A percentile compares a stretch with the other conserved stretches of the same genome.
These are phyloP conservation scores for Globisporangium irregulare DNA, from an alignment of 352 stramenopile species.

Conservation along the genomic window DNA sequence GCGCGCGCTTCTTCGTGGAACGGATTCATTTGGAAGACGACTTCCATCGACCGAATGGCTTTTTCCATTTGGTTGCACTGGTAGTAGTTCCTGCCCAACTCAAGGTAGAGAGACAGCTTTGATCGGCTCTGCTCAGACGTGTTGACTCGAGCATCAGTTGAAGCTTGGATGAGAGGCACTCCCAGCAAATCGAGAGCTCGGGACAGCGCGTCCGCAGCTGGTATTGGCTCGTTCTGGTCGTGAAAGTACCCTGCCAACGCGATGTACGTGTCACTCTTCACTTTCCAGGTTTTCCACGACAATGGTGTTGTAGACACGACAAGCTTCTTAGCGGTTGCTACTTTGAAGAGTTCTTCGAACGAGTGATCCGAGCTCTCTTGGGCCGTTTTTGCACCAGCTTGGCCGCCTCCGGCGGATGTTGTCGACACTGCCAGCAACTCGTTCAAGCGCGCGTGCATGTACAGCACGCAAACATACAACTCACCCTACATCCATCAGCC, in stretches of 20 bases:
- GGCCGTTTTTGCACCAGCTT: conserved; percentile 17
- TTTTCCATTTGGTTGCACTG: conserved; percentile 78
- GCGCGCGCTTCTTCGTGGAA: conserved; percentile 54
- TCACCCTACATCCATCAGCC: conserved; percentile 21
- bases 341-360: conserved; percentile 50
- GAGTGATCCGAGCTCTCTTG: conserved; percentile 34
- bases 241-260: conserved; percentile 51
- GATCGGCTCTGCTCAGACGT: conserved; percentile 21
- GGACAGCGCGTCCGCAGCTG: conserved; percentile 48
- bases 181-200: conserved; percentile 52
- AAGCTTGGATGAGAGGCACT: background rate
- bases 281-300: conserved; percentile 38
- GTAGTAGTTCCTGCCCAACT: conserved; percentile 64
- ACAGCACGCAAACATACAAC: conserved; percentile 46
- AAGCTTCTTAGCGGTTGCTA: conserved; percentile 4
- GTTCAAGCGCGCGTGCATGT: conserved; percentile 58
- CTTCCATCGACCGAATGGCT: conserved; percentile 69
- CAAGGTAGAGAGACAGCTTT: conserved; percentile 46
- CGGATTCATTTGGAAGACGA: conserved; percentile 51
- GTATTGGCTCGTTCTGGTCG: conserved; percentile 37
- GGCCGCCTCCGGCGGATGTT: conserved; percentile 5
- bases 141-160: background rate
- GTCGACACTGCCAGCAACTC: conserved; percentile 42
- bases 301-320: conserved; percentile 11
- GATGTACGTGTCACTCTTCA: conserved; percentile 41